phyloP scores from a whole-genome alignment of 2,329 filamentous ascomycete species.

The Talaromyces sp. region DNA sequence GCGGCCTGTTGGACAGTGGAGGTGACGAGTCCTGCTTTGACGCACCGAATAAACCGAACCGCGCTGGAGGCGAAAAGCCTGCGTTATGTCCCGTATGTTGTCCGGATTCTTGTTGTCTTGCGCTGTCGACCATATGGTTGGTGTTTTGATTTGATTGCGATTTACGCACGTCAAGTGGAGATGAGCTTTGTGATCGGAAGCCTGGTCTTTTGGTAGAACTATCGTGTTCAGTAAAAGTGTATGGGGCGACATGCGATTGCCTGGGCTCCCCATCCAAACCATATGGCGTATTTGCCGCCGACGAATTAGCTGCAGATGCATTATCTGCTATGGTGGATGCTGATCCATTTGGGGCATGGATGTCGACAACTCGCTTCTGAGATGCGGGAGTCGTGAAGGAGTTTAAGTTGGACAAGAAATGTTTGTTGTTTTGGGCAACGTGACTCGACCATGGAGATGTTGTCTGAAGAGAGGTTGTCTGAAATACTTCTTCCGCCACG shows the following conservation, averaged over 20 bases:
- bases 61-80: slow-evolving; percentile 28
- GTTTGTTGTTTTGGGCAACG: slow-evolving; percentile 50
- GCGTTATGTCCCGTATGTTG: slow-evolving; percentile 22
- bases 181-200: slow-evolving; percentile 33
- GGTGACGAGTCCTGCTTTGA: slow-evolving; percentile 27
- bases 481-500: slow-evolving; percentile 74
- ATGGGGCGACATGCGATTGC: slow-evolving; percentile 18
- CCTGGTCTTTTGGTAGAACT: slow-evolving; percentile 21
- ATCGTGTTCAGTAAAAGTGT: slow-evolving; percentile 29
- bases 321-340: slow-evolving; percentile 44
- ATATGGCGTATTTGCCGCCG: slow-evolving; percentile 39
- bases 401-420: slow-evolving; percentile 20
- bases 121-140: slow-evolving; percentile 19
- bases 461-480: slow-evolving; percentile 78
- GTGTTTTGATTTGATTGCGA: slow-evolving; percentile 24
- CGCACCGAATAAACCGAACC: slow-evolving; percentile 29
- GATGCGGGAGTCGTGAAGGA: slow-evolving; percentile 38
- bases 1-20: slow-evolving; percentile 22
- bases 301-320: slow-evolving; percentile 36
- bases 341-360: slow-evolving; percentile 39
- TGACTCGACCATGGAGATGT: slow-evolving; percentile 83
- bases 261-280: slow-evolving; percentile 31
- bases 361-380: slow-evolving; percentile 39
- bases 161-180: slow-evolving; percentile 35
- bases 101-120: slow-evolving; percentile 18